Evolutionary conservation across 768 basidiomycete species (phyloP).

Genomic region (Kwoniella dejecticola): DNA sequence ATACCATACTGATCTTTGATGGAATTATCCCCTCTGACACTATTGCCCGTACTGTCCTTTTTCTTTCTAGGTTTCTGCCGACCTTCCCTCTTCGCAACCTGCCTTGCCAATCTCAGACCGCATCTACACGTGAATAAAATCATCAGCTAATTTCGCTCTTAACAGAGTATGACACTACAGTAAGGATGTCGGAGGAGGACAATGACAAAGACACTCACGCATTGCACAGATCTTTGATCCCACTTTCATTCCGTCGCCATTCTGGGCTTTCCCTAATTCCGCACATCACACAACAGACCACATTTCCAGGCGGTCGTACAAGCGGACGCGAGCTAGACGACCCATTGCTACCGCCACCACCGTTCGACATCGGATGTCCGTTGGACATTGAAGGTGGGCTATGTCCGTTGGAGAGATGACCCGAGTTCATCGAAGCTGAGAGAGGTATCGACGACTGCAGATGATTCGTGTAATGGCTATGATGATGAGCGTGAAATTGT

Average conservation of each 20-base stretch:
- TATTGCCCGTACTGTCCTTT: slow-evolving; percentile 26
- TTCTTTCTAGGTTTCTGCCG: slow-evolving; percentile 53
- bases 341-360: slow-evolving; percentile 15
- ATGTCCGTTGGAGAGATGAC: slow-evolving; percentile 2
- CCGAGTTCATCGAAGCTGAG: slow-evolving; percentile 5
- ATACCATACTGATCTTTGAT: slow-evolving; percentile 14
- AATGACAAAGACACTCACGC: slow-evolving; percentile 44
- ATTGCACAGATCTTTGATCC: slow-evolving; percentile 54
- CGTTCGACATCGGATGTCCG: slow-evolving; percentile 16
- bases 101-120: slow-evolving; percentile 50
- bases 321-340: slow-evolving; percentile 30
- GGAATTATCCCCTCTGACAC: slow-evolving; percentile 2
- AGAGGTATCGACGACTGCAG: slow-evolving; percentile 2
- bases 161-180: too few species aligned
- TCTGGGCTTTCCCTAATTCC: slow-evolving; percentile 49
- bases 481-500: slow-evolving; percentile 4
- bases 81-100: slow-evolving; percentile 52
- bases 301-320: slow-evolving; percentile 49
- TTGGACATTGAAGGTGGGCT: slow-evolving; percentile 4
- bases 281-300: slow-evolving; percentile 49
- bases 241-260: slow-evolving; percentile 51
- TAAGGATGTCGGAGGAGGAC: too few species aligned
- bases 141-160: neutral
- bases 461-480: slow-evolving; percentile 5
- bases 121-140: slow-evolving; percentile 29